Percentiles rank a stretch among this genome's conserved stretches.
Conservation (phyloP, 768 basidiomycete genomes). For the Psilocybe cubensis region DNA sequence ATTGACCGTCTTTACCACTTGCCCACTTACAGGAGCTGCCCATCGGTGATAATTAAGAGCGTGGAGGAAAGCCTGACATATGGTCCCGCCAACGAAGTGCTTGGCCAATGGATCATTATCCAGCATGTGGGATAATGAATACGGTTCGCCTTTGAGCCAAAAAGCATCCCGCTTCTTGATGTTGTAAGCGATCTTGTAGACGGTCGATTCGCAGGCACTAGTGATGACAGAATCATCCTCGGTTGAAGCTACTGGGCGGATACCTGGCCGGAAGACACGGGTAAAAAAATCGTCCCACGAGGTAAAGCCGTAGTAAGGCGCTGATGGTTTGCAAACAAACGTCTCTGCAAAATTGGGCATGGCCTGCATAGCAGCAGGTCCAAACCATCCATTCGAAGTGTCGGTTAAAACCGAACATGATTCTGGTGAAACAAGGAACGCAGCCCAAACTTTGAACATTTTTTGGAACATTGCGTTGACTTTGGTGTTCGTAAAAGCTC, state of each 20-base stretch:
- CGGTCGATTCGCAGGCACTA: slow-evolving; percentile 1
- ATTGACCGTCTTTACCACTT: neutral
- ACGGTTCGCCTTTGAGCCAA: slow-evolving; percentile 2
- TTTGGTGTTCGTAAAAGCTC: neutral
- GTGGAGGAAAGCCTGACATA: neutral
- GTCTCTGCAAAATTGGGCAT: neutral
- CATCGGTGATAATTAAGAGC: neutral
- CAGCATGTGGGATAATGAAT: neutral
- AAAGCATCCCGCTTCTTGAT: slow-evolving; percentile 1
- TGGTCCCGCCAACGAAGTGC: neutral
- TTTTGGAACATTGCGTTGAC: slow-evolving; percentile 3
- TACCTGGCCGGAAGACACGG: neutral
- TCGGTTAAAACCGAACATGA: neutral
- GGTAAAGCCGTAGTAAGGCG: neutral
- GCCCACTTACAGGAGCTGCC: neutral
- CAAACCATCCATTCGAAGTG: neutral
- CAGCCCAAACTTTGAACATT: slow-evolving; percentile 1
- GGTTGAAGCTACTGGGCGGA: neutral
- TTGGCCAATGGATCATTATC: neutral
- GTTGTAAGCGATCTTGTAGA: neutral
- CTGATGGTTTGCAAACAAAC: neutral
- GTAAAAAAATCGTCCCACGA: slow-evolving; percentile 7
- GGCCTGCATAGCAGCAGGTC: neutral
- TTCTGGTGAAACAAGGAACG: neutral
- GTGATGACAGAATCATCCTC: neutral